Evolutionary conservation across 2,329 filamentous ascomycete genomes (phyloP).

Genomic region (Lasiodiplodia hormozganensis): DNA sequence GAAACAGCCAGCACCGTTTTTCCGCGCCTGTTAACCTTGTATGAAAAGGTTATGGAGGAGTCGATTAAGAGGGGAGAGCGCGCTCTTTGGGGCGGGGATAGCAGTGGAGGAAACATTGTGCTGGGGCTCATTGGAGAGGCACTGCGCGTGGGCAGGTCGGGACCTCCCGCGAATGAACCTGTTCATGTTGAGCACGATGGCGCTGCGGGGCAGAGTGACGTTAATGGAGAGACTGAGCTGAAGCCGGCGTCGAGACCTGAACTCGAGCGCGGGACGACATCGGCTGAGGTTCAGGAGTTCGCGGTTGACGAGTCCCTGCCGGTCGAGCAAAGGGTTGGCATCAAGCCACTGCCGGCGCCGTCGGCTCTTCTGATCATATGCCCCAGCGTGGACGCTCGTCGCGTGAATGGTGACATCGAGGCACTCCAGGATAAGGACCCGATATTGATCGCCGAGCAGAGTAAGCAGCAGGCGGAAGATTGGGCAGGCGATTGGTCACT

Average conservation of each 20-base stretch:
- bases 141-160: constrained; percentile 40
- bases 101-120: constrained; percentile 62
- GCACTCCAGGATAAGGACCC: constrained; percentile 53
- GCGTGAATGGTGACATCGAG: constrained; percentile 54
- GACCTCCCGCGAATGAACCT: not conserved
- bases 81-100: constrained; percentile 62
- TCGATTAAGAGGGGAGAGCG: constrained; percentile 49
- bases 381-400: constrained; percentile 58
- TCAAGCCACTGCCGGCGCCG: constrained; percentile 36
- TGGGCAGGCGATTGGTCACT: constrained; percentile 53
- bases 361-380: constrained; percentile 54
- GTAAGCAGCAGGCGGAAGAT: constrained; percentile 49
- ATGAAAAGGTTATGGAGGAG: constrained; percentile 50
- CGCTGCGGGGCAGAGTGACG: constrained; percentile 16
- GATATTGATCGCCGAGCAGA: constrained; percentile 52
- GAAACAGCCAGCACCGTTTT: constrained; percentile 58
- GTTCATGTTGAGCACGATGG: not conserved
- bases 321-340: not conserved
- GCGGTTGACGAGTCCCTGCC: constrained; percentile 11
- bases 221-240: constrained; percentile 31
- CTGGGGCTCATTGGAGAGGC: constrained; percentile 51
- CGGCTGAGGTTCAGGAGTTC: constrained; percentile 15
- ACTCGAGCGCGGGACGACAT: not conserved
- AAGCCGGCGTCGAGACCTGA: not conserved
- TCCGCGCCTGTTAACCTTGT: constrained; percentile 56